Conservation (phyloP, 1,284 basidiomycete species). For the Flammula alnicola region DNA sequence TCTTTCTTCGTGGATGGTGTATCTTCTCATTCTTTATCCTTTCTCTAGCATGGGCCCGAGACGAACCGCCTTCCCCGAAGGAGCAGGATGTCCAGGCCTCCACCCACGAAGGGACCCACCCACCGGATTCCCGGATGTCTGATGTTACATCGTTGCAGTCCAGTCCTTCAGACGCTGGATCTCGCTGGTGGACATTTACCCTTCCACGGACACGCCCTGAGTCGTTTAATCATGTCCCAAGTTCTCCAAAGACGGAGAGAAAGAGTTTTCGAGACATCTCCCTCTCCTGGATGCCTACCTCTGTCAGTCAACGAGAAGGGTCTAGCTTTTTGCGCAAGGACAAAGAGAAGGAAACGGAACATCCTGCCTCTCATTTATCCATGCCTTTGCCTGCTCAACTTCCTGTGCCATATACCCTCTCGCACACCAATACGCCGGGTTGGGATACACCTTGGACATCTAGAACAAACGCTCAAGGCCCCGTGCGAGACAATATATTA, state of each 20-base stretch:
- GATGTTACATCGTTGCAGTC: slow-evolving; percentile 60
- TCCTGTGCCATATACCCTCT: slow-evolving; percentile 50
- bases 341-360: slow-evolving; percentile 38
- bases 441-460: slow-evolving; percentile 74
- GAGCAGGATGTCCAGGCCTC: slow-evolving; percentile 38
- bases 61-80: slow-evolving; percentile 78
- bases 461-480: slow-evolving; percentile 44
- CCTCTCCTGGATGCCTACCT: slow-evolving; percentile 46
- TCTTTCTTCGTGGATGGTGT: slow-evolving; percentile 9
- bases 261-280: slow-evolving; percentile 46
- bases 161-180: slow-evolving; percentile 44
- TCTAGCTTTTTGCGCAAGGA: slow-evolving; percentile 36
- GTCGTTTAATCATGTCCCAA: slow-evolving; percentile 22
- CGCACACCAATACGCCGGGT: slow-evolving; percentile 62
- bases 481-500: slow-evolving; percentile 31
- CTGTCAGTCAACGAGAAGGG: slow-evolving; percentile 35
- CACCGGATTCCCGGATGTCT: slow-evolving; percentile 46
- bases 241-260: slow-evolving; percentile 34
- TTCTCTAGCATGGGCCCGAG: slow-evolving; percentile 73
- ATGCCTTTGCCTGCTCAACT: slow-evolving; percentile 34
- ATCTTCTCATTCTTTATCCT: slow-evolving; percentile 21
- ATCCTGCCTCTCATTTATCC: slow-evolving; percentile 34
- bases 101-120: slow-evolving; percentile 22
- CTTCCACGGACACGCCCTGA: slow-evolving; percentile 47
- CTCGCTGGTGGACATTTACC: slow-evolving; percentile 75